Percentiles rank a stretch among this genome's conserved stretches.
Conservation (phyloP, 2,329 filamentous ascomycete species). For the Westerdykella aurantiaca region DNA sequence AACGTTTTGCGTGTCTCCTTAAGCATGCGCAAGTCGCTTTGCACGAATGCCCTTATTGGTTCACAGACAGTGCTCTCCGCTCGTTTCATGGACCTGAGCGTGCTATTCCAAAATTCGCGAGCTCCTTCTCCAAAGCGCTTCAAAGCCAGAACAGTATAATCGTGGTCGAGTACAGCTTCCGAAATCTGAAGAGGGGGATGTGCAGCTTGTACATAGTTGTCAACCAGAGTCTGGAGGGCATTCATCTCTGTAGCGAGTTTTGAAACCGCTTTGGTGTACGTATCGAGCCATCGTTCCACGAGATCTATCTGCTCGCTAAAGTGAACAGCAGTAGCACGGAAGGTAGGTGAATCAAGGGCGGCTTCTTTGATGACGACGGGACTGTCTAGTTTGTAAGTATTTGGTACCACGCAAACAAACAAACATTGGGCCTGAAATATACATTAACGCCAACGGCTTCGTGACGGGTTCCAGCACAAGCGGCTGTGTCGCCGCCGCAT, state of each 20-base stretch:
- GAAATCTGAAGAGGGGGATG: conserved; percentile 68
- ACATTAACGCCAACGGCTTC: conserved; percentile 41
- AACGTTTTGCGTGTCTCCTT: conserved; percentile 74
- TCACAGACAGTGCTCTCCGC: conserved; percentile 74
- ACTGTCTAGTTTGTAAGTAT: conserved; percentile 33
- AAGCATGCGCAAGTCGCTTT: conserved; percentile 74
- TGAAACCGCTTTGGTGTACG: conserved; percentile 57
- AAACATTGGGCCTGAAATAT: conserved; percentile 6
- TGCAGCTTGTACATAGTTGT: conserved; percentile 67
- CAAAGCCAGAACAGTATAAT: conserved; percentile 85
- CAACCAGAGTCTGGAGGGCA: conserved; percentile 72
- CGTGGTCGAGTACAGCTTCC: conserved; percentile 85
- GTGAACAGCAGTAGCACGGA: conserved; percentile 78
- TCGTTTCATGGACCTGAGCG: conserved; percentile 67
- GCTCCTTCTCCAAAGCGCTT: conserved; percentile 79
- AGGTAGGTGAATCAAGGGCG: conserved; percentile 91
- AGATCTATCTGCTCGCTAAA: conserved; percentile 88
- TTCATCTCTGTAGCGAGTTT: conserved; percentile 61
- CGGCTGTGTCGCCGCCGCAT: conserved; percentile 24
- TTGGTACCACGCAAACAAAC: neutral
- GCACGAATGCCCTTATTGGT: conserved; percentile 72
- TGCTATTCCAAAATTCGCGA: conserved; percentile 78
- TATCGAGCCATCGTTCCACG: conserved; percentile 86
- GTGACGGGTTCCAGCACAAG: conserved; percentile 37
- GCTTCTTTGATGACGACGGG: conserved; percentile 91